Evolutionary conservation across 371 early-diverging fungal genomes (phyloP).

Genomic region (Syncephalis fuscata): DNA sequence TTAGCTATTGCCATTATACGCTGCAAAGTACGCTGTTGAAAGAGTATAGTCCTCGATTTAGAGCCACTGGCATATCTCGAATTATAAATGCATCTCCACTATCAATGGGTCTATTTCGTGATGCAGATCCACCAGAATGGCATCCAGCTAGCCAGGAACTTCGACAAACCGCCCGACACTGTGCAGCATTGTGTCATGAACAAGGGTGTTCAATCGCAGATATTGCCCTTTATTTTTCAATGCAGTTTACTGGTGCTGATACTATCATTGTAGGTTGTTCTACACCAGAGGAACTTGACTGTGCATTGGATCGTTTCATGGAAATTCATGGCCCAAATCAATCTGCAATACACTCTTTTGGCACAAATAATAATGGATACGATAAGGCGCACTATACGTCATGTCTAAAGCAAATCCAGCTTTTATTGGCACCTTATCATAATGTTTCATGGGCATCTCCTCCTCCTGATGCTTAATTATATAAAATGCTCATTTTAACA

Average conservation of each 20-base stretch:
- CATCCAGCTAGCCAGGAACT: constrained; percentile 52
- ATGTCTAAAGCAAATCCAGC: neutral
- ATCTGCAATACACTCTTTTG: neutral
- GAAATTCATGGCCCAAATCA: neutral
- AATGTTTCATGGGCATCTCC: constrained; percentile 3
- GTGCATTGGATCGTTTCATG: constrained; percentile 2
- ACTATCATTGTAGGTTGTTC: constrained; percentile 50
- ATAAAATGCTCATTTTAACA: too few species aligned
- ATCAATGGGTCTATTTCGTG: constrained; percentile 54
- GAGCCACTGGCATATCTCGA: constrained; percentile 29
- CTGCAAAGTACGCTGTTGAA: constrained; percentile 44
- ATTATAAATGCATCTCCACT: constrained; percentile 60
- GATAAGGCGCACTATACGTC: neutral
- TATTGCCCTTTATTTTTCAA: constrained; percentile 46
- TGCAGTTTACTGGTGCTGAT: constrained; percentile 24
- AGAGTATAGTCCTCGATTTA: constrained; percentile 31
- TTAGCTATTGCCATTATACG: constrained; percentile 61
- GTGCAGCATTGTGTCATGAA: constrained; percentile 17
- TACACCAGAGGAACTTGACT: constrained; percentile 36
- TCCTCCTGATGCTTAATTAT: neutral
- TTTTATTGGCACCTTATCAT: constrained; percentile 1
- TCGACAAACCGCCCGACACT: constrained; percentile 28
- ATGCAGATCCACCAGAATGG: constrained; percentile 44
- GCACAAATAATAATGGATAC: too few species aligned
- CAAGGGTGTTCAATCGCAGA: constrained; percentile 27